These are phyloP conservation scores for Boletus sp. DNA, from an alignment of 768 basidiomycete genomes.

Conservation along the genomic window DNA sequence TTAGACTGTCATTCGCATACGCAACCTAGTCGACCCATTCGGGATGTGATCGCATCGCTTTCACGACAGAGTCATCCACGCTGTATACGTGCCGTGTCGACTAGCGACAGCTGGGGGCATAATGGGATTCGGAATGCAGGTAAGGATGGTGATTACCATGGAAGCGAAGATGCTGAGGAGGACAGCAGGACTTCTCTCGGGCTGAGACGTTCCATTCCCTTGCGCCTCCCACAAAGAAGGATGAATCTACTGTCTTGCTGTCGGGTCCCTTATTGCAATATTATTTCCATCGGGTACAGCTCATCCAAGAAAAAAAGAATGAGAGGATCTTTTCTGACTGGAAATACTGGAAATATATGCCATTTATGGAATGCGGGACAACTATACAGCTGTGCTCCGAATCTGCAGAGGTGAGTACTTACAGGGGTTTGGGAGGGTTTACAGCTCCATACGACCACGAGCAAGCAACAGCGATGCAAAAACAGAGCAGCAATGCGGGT, in stretches of 20 bases:
- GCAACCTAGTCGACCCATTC: background rate
- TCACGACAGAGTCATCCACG: background rate
- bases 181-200: background rate
- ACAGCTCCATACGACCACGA: background rate
- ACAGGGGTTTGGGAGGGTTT: background rate
- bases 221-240: background rate
- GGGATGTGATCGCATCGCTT: background rate
- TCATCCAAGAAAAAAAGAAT: no score
- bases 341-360: no score
- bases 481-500: background rate
- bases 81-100: background rate
- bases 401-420: no score
- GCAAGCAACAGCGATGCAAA: background rate
- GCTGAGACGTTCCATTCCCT: background rate
- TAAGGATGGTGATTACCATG: background rate
- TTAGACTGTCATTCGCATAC: background rate
- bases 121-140: background rate
- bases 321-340: no score
- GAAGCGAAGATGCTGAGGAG: background rate
- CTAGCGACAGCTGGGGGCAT: background rate
- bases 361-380: no score
- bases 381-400: no score
- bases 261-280: background rate
- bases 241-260: background rate
- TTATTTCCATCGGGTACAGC: no score